These are phyloP conservation scores for Mimosa bimucronata DNA, from an alignment of 306 rosid species.

Conservation along the genomic window DNA sequence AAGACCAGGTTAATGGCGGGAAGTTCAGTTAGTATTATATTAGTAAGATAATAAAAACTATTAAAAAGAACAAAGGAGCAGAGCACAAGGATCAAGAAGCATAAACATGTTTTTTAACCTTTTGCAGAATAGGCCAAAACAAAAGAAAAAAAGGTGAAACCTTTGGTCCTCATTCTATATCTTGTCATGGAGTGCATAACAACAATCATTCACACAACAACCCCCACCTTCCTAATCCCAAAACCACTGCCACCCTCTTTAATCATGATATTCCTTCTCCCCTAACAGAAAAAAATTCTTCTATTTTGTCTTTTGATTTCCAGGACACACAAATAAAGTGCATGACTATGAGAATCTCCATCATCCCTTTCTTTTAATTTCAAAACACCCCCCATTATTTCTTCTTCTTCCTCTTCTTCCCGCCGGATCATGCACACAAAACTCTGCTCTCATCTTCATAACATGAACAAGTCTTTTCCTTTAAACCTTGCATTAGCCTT, in stretches of 20 bases:
- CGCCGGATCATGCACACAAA: conserved; percentile 44
- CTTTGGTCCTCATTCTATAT: conserved; percentile 44
- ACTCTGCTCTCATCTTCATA: not conserved
- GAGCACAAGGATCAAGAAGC: conserved; percentile 38
- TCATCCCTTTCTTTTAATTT: conserved; percentile 2
- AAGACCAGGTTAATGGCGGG: not conserved
- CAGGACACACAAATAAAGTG: not conserved
- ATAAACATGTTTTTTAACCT: not conserved
- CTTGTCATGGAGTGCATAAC: conserved; percentile 32
- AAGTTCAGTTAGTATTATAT: not conserved
- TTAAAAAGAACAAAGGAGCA: conserved; percentile 15
- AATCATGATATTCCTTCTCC: conserved; percentile 54
- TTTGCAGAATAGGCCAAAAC: conserved; percentile 31
- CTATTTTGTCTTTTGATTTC: conserved; percentile 12
- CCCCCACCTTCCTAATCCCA: conserved; percentile 35
- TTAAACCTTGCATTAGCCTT: not conserved
- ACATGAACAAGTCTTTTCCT: conserved; percentile 34
- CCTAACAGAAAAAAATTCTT: conserved; percentile 18
- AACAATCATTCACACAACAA: conserved; percentile 72
- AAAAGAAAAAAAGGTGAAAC: conserved; percentile 52
- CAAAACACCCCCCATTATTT: conserved; percentile 25
- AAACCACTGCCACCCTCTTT: conserved; percentile 37
- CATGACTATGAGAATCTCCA: conserved; percentile 1
- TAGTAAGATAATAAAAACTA: not conserved
- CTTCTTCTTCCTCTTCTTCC: conserved; percentile 51